Conservation (phyloP, 2,329 filamentous ascomycete species). For the Macrophomina tecta region DNA sequence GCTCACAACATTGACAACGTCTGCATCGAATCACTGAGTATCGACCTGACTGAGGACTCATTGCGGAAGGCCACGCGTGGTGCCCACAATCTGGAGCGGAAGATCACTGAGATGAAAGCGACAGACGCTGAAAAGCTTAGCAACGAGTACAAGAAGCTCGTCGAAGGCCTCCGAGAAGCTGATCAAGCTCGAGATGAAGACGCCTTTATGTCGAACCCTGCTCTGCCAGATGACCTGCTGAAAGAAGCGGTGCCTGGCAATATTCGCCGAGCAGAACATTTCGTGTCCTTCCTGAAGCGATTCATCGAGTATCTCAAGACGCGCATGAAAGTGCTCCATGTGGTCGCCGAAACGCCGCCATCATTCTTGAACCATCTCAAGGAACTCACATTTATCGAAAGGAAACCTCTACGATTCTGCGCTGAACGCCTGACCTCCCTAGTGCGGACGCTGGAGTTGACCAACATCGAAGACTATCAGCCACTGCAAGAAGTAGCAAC, state of each 20-base stretch:
- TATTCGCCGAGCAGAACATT: conserved; percentile 93
- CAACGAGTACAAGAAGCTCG: conserved; percentile 92
- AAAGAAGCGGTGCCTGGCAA: conserved; percentile 97
- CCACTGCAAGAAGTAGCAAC: conserved; percentile 96
- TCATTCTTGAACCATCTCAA: conserved; percentile 93
- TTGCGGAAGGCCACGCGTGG: conserved; percentile 88
- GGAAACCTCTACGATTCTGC: conserved; percentile 92
- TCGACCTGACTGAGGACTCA: conserved; percentile 95
- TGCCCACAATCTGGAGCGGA: conserved; percentile 87
- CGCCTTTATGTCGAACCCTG: conserved; percentile 96
- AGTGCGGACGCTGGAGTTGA: conserved; percentile 91
- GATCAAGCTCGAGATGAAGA: conserved; percentile 92
- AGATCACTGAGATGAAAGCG: conserved; percentile 93
- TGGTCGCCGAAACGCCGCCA: conserved; percentile 94
- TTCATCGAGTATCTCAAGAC: conserved; percentile 99
- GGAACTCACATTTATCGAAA: conserved; percentile 96
- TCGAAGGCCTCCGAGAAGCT: conserved; percentile 85
- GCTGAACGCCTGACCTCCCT: conserved; percentile 93
- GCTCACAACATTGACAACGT: conserved; percentile 99
- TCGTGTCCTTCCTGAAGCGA: conserved; percentile 89
- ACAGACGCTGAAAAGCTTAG: conserved; percentile 94
- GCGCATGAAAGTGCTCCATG: conserved; percentile 96
- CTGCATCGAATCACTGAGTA: conserved; percentile 96
- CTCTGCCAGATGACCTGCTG: conserved; percentile 88
- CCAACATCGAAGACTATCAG: conserved; percentile 97